Evolutionary conservation across 805 yeast genomes (phyloP), one percentile per base, ranked within the genome.

Genomic region (Kuraishia piskuri): DNA sequence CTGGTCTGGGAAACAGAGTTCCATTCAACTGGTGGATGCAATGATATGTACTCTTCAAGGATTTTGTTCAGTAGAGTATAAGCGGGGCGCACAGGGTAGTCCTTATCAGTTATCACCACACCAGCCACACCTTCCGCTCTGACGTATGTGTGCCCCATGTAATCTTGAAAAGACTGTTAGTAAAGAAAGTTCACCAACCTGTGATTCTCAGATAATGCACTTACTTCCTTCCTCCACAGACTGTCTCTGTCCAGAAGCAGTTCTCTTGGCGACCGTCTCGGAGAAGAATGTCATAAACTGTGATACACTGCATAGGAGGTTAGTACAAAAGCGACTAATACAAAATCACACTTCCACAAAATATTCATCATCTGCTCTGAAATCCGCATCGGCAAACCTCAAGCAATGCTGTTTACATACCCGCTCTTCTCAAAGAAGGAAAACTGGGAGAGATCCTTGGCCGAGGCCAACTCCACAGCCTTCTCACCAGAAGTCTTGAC

Each of bases 51-150:
- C 69, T 92, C 98, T 62, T 94, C 99, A 60, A 90, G 76, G 22
- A 92, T 74, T 72, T 90, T 92, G 77, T 92, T 92, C 63, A 94
- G 78, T 55, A 94, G 75, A 1, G 97, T 88, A 71, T 90, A 92
- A 0, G 97, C 98, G 14, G 97, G 98, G 67, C 99, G 80, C 31
- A 90, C 92, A 2, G 98, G 99, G 70, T 94, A 94, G 61, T 92
- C 97, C 68, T 88, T 88, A 68, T 94, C 99, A 48, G 96, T 82
- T 68, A 94, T 88, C 56, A 94, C 72, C 36, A 94, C 96, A 57
- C 96, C 96, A 22, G 96, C 87, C 37, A 92, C 65, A 2, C 97
- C 98, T 68, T 94, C 98, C 22, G 86, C 70, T 60, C 98, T 80
- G 26, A 91, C 84, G 69, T 86, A 94, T 0, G 90, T 92, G 68